Base-by-base conservation (phyloP, 2,329 filamentous ascomycete species). In the Neopestalotiopsis clavispora region DNA sequence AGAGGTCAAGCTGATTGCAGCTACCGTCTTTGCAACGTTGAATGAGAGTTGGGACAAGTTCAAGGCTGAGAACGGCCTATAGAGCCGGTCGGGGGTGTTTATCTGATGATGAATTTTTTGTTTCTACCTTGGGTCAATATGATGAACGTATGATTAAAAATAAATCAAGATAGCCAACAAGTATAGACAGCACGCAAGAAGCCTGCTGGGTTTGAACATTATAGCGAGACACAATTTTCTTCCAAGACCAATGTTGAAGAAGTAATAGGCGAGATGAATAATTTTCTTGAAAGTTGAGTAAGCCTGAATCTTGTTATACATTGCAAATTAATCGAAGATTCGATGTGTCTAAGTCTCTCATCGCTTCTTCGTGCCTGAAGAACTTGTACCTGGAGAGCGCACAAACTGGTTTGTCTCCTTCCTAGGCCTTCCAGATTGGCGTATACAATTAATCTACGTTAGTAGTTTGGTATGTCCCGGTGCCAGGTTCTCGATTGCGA, bases 41-140 rank as follows among this genome's bases (percentile, higher is more conserved):
- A 92, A 92, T 75, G 90, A 92, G 81, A 90, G 89, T 69, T 92
- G 90, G 90, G 90, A 92, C 77, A 91, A 91, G 78, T 92, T 92
- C 78, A 92, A 91, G 80, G 81, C 85, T 52, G 89, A 92, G 74
- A 92, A 92, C 75, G 87, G 87, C 56, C 81, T 92, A 52, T 52
- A 52, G 45, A 52, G 45, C 45, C 2, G 45, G n/a, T 28, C 23
- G 45, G n/a, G 34, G 34, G 2, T 38, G 34, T 23, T n/a, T n/a
- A 52, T n/a, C 9, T 52, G 6, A 52, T n/a, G 17, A 52, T 6
- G 3, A 52, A 52, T 6, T n/a, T 52, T 52, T n/a, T n/a, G n/a
- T 52, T n/a, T 3, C 3, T 52, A 52, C n/a, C 9, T 23, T 52
- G 45, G 20, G 20, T 52, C n/a, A 23, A 20, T 20, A 23, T 10